Evolutionary conservation across 73 alveolate genomes (phyloP).

Genomic region (Durusdinium trenchii): DNA sequence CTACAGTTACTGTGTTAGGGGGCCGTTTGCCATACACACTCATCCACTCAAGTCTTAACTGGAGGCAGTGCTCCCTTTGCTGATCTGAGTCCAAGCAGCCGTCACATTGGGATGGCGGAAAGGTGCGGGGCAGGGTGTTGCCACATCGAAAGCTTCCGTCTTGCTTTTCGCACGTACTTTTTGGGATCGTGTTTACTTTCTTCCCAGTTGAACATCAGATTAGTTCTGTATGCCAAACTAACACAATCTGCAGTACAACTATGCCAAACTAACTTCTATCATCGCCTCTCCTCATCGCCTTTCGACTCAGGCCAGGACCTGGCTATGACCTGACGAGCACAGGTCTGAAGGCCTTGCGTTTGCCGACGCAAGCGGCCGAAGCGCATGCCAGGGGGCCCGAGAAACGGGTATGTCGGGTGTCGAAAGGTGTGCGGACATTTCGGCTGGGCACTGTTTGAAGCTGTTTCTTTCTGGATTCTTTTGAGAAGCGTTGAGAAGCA

Average conservation of each 20-base stretch:
- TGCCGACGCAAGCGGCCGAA: conserved; percentile 87
- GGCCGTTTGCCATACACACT: background rate
- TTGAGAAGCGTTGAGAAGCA: no score
- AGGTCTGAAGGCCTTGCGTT: conserved; percentile 65
- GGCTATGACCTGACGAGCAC: conserved; percentile 89
- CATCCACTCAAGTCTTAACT: background rate
- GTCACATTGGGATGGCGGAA: conserved; percentile 53
- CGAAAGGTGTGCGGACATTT: background rate
- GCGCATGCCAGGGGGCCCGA: background rate
- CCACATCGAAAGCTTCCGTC: background rate
- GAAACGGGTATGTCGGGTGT: background rate
- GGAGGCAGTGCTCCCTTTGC: background rate
- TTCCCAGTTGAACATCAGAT: no score
- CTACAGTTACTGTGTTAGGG: no score
- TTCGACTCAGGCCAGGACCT: conserved; percentile 91
- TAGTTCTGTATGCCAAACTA: no score
- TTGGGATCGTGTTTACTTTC: no score
- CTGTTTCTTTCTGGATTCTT: no score
- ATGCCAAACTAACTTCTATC: no score
- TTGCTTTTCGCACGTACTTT: background rate
- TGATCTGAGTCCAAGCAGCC: conserved; percentile 37
- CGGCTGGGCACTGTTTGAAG: no score
- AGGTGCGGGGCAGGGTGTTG: background rate
- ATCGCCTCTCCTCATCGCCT: no score
- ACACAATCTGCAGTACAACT: no score